Base-by-base conservation (phyloP, 331 rosid genomes). In the Arachis monticola region DNA sequence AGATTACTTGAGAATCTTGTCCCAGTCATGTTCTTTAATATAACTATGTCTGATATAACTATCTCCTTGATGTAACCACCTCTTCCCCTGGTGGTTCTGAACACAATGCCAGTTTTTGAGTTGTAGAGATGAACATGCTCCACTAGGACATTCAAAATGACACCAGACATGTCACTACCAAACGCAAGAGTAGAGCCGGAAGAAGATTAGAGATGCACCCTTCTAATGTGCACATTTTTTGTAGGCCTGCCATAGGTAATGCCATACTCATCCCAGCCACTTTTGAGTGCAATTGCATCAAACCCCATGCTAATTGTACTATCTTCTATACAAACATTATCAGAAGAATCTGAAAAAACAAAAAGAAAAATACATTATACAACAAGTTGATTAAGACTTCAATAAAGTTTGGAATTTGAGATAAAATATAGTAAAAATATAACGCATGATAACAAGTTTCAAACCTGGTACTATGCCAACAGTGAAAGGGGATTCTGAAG, bases 181-280 rank as follows among this genome's bases (percentile, higher is more conserved):
- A 94, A 90, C 76, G 97, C 96, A 71, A 94, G 52, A 66, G 88
- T 63, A 62, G 99, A 84, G 48, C 99, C 97, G 4, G 89, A 84
- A 70, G 80, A 74, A 30, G 99, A 86, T 78, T 81, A 86, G 53
- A 94, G 89, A 80, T 85, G 77, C 73, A 90, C 88, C 58, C 87
- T 78, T 77, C 96, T 81, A 73, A 94, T 86, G 85, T 94, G 99
- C 4, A 94, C 88, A 70, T 90, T 80, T 77, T 70, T 76, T 7
- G 97, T 85, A 13, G 99, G 97, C 86, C 96, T 83, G 53, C 96
- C 99, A 65, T 85, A 94, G 74, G 88, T 80, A 38, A 92, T 91
- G 62, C 99, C 97, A 13, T 94, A 94, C 72, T 94, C 96, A 40
- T 94, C 99, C 99, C 99, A 94, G 22, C 99, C 99, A 66, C 97